Evolutionary conservation across 2,329 filamentous ascomycete species (phyloP).

Genomic region (Phialophora tarda): DNA sequence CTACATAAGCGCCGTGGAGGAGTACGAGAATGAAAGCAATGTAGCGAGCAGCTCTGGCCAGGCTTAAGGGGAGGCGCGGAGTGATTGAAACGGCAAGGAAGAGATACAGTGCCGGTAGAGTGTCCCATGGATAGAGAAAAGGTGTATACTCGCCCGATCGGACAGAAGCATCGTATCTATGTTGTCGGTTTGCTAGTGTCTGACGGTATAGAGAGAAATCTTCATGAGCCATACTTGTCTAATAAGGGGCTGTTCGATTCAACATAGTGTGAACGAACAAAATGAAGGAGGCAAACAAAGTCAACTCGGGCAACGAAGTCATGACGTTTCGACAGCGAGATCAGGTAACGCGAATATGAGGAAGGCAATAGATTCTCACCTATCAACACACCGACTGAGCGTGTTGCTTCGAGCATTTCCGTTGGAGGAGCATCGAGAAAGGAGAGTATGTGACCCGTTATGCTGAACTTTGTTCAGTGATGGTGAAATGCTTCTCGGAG

Average conservation of each 20-base stretch:
- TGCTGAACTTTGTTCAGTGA: neutral
- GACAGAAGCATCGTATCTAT: slow-evolving; percentile 33
- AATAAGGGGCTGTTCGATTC: neutral
- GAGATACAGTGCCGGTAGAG: slow-evolving; percentile 34
- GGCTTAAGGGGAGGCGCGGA: slow-evolving; percentile 28
- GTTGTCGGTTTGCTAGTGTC: slow-evolving; percentile 36
- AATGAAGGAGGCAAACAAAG: slow-evolving; percentile 1
- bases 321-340: slow-evolving; percentile 20
- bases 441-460: neutral
- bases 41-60: slow-evolving; percentile 19
- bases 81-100: slow-evolving; percentile 32
- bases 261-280: slow-evolving; percentile 1
- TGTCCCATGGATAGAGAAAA: slow-evolving; percentile 39
- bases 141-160: slow-evolving; percentile 32
- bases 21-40: slow-evolving; percentile 27
- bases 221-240: slow-evolving; percentile 46
- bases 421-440: neutral
- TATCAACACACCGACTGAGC: neutral
- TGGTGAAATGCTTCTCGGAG: neutral
- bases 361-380: neutral
- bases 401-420: neutral
- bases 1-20: slow-evolving; percentile 24
- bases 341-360: neutral
- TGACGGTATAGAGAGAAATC: slow-evolving; percentile 48
- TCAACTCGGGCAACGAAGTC: slow-evolving; percentile 10